Percentiles rank a stretch among this genome's conserved stretches.
Evolutionary conservation across 2,329 filamentous ascomycete species (phyloP).

Genomic region (Colletotrichum siamense): DNA sequence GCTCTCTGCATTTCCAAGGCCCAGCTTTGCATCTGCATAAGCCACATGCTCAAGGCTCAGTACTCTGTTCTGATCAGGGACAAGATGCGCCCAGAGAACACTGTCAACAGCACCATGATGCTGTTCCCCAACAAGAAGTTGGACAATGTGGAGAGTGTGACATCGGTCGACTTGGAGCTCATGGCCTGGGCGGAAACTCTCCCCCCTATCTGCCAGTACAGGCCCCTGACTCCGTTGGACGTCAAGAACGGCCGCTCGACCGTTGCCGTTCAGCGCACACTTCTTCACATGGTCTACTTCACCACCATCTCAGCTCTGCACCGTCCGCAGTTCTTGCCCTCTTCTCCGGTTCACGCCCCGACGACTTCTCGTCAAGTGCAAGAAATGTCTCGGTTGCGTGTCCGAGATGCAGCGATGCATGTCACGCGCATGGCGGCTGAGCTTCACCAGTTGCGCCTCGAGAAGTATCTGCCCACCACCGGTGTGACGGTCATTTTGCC

Average conservation of each 20-base stretch:
- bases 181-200: slow-evolving; percentile 78
- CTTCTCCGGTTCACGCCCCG: slow-evolving; percentile 60
- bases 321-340: slow-evolving; percentile 87
- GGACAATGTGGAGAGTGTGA: slow-evolving; percentile 81
- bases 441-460: slow-evolving; percentile 74
- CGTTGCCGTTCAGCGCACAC: slow-evolving; percentile 75
- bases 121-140: slow-evolving; percentile 87
- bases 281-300: slow-evolving; percentile 93
- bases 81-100: slow-evolving; percentile 77
- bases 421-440: slow-evolving; percentile 86
- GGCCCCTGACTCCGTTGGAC: slow-evolving; percentile 58
- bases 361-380: slow-evolving; percentile 72
- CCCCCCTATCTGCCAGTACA: slow-evolving; percentile 74
- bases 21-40: slow-evolving; percentile 87
- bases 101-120: slow-evolving; percentile 84
- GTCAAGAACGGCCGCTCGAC: slow-evolving; percentile 65
- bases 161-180: slow-evolving; percentile 79
- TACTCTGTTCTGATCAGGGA: slow-evolving; percentile 91
- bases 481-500: slow-evolving; percentile 91
- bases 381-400: slow-evolving; percentile 81
- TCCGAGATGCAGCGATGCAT: slow-evolving; percentile 82
- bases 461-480: slow-evolving; percentile 83
- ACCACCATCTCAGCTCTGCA: slow-evolving; percentile 91
- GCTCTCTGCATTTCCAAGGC: slow-evolving; percentile 92
- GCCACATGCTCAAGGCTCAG: slow-evolving; percentile 86